Evolutionary conservation across 176 grass and related monocot genomes (phyloP).

Genomic region (Triticum monococcum): DNA sequence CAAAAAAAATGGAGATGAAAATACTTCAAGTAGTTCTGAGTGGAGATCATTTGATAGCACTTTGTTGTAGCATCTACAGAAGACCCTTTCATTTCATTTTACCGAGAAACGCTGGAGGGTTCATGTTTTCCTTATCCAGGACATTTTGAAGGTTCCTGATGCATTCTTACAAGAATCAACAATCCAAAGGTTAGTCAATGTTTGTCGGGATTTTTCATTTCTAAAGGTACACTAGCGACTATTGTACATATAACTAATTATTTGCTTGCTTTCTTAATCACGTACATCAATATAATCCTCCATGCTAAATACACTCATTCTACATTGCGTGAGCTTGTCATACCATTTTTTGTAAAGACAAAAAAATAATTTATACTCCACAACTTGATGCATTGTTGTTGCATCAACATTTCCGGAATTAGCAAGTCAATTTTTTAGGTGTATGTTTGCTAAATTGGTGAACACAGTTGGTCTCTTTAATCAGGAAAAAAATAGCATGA

Average conservation of each 20-base stretch:
- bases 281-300: neutral
- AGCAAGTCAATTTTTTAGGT: too few species aligned
- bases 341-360: neutral
- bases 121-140: slow-evolving; percentile 83
- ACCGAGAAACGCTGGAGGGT: slow-evolving; percentile 78
- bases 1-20: slow-evolving; percentile 45
- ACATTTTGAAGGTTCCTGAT: slow-evolving; percentile 69
- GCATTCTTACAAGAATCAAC: slow-evolving; percentile 73
- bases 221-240: too few species aligned
- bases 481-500: too few species aligned
- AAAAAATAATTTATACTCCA: too few species aligned
- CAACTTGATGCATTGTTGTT: too few species aligned
- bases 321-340: neutral
- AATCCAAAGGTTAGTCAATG: slow-evolving; percentile 55
- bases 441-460: too few species aligned
- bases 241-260: too few species aligned
- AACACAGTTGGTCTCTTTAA: too few species aligned
- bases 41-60: slow-evolving; percentile 92
- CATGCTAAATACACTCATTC: neutral
- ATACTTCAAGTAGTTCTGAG: slow-evolving; percentile 14
- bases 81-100: slow-evolving; percentile 83
- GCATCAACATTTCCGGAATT: too few species aligned
- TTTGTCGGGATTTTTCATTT: neutral
- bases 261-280: neutral
- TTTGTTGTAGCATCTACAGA: slow-evolving; percentile 87